phyloP scores from a whole-genome alignment of 345 rosid species.

The Eucalyptus pauciflora region DNA sequence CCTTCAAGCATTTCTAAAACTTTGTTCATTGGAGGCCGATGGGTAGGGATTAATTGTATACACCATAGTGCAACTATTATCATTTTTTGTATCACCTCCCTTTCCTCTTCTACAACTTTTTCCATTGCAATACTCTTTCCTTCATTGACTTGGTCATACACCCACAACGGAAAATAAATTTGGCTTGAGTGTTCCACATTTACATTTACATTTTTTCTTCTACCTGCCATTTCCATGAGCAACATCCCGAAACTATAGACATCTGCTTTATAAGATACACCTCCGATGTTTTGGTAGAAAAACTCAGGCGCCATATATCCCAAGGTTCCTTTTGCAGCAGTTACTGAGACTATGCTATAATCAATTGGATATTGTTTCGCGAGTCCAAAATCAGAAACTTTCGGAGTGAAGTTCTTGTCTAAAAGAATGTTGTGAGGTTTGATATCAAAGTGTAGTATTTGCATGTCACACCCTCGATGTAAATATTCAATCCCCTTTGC shows the following conservation, averaged over 20 bases:
- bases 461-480: not conserved
- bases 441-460: not conserved
- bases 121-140: not conserved
- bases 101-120: not conserved
- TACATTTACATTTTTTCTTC: not conserved
- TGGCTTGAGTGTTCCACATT: not conserved
- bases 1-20: not conserved
- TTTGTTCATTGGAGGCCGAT: not conserved
- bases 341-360: not conserved
- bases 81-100: not conserved
- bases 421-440: not conserved
- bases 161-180: not conserved
- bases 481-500: not conserved
- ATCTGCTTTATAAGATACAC: not conserved
- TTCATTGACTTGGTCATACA: not conserved
- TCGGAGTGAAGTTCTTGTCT: not conserved
- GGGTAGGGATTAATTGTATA: not conserved
- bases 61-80: not conserved
- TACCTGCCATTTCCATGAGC: not conserved
- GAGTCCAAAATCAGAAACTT: not conserved
- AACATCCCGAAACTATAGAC: not conserved
- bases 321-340: not conserved
- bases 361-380: not conserved
- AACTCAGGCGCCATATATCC: not conserved
- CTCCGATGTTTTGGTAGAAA: not conserved